Percentiles rank a stretch among this genome's conserved stretches.
Conservation (phyloP, 2,329 filamentous ascomycete species). For the Xylaria sp. region DNA sequence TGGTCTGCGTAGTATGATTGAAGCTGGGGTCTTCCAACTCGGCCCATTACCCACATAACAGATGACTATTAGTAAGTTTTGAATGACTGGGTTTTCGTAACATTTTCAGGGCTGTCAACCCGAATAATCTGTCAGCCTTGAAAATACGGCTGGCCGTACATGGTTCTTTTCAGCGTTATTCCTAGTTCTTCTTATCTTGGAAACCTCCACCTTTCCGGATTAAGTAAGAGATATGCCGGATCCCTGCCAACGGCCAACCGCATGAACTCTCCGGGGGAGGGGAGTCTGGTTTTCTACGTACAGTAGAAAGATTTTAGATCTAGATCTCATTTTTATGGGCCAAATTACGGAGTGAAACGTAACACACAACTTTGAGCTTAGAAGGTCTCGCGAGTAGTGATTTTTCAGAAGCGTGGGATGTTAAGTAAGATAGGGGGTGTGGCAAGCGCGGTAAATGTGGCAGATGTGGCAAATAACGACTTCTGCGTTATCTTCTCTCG, state of each 20-base stretch:
- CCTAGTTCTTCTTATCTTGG: neutral
- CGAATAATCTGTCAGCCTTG: neutral
- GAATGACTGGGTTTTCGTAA: neutral
- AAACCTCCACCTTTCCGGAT: neutral
- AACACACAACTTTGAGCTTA: neutral
- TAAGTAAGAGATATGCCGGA: neutral
- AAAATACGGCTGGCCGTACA: neutral
- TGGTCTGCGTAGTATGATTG: neutral
- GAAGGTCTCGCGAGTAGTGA: neutral
- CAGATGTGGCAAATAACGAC: neutral
- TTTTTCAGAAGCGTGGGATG: neutral
- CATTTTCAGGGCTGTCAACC: neutral
- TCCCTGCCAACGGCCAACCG: conserved; percentile 10
- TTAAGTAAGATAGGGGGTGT: neutral
- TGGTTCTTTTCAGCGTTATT: neutral
- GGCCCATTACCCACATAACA: neutral
- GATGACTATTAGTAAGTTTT: no score
- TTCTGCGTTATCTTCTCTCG: neutral
- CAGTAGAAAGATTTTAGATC: neutral
- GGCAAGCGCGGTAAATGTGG: no score
- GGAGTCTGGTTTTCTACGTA: neutral
- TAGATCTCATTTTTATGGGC: neutral
- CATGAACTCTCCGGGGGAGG: conserved; percentile 3
- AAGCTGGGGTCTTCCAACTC: neutral
- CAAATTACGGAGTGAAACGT: neutral